These are phyloP conservation scores for Fonsecaea monophora DNA, from an alignment of 2,329 filamentous ascomycete species.

Conservation along the genomic window DNA sequence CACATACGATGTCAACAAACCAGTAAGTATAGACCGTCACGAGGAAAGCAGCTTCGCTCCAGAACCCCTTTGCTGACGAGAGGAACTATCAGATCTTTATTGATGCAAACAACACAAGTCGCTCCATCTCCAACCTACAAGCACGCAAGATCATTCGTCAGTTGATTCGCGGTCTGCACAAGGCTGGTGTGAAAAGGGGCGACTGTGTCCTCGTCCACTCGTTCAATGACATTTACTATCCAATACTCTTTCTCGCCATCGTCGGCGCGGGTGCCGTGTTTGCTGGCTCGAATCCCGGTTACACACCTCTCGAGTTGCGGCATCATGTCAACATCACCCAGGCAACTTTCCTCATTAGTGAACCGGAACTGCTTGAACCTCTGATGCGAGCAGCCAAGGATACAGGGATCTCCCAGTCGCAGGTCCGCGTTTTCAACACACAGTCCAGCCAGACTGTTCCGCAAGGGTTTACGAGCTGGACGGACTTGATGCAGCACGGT, in stretches of 20 bases:
- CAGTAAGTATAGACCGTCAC: slow-evolving; percentile 43
- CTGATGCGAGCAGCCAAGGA: slow-evolving; percentile 21
- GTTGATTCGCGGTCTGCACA: slow-evolving; percentile 58
- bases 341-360: slow-evolving; percentile 55
- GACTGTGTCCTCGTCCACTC: slow-evolving; percentile 64
- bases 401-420: slow-evolving; percentile 11
- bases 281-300: slow-evolving; percentile 59
- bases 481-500: slow-evolving; percentile 21
- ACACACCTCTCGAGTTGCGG: slow-evolving; percentile 55
- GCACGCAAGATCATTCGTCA: slow-evolving; percentile 50
- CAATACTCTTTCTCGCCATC: slow-evolving; percentile 49
- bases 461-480: slow-evolving; percentile 18
- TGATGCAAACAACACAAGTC: slow-evolving; percentile 54
- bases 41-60: no score
- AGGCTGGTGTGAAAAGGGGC: slow-evolving; percentile 46
- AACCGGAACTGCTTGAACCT: slow-evolving; percentile 40
- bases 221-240: slow-evolving; percentile 57
- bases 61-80: neutral
- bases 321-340: slow-evolving; percentile 55
- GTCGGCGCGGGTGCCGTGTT: slow-evolving; percentile 58
- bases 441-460: slow-evolving; percentile 6
- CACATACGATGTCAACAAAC: slow-evolving; percentile 57
- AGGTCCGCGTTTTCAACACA: slow-evolving; percentile 24
- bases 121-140: slow-evolving; percentile 26
- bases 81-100: slow-evolving; percentile 51